Evolutionary conservation across 169 alveolate genomes (phyloP), one percentile per base, ranked within the genome.

Genomic region (Fabrea salina): DNA sequence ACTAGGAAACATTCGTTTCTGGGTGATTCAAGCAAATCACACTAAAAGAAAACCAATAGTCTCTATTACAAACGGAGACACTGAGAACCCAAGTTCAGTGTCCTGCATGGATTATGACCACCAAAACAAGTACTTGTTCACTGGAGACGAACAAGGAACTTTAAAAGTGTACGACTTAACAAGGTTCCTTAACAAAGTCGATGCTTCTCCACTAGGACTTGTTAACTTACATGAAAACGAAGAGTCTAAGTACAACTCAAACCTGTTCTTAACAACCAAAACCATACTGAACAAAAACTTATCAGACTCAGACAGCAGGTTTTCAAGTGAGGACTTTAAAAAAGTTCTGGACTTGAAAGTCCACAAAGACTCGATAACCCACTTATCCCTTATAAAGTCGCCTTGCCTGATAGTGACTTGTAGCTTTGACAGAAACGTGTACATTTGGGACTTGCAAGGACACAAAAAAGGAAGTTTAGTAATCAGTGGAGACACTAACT

Each of bases 91-190:
- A 54, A 89, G 78, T 59, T 89, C 94, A 4, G 71, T 89, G 11
- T 75, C 86, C 85, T 85, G 84, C 16, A 64, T 84, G 8, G 87
- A 82, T 53, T 89, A 85, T 54, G 83, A 84, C 50, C 79, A 82
- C 1, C 40, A 53, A 7, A 74, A 80, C 30, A 80, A 80, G 57
- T 75, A 78, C 7, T 76, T 89, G 30, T 86, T 70, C 79, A 81
- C 91, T 33, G 94, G 94, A 5, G 94, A 89, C 81, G 94, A 89
- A 75, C 85, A 85, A 72, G 94, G 94, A n/a, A 77, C 72, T 53
- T 82, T 89, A 66, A 88, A 86, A 51, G 84, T 81, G 30, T 89
- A 88, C 83, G 89, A 89, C 57, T 37, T 86, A 27, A 47, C 77
- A 19, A 68, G 47, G 16, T 72, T 85, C 0, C 67, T 85, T n/a